These are phyloP conservation scores for Lepidium sativum DNA, from an alignment of 345 rosid genomes.

Conservation along the genomic window DNA sequence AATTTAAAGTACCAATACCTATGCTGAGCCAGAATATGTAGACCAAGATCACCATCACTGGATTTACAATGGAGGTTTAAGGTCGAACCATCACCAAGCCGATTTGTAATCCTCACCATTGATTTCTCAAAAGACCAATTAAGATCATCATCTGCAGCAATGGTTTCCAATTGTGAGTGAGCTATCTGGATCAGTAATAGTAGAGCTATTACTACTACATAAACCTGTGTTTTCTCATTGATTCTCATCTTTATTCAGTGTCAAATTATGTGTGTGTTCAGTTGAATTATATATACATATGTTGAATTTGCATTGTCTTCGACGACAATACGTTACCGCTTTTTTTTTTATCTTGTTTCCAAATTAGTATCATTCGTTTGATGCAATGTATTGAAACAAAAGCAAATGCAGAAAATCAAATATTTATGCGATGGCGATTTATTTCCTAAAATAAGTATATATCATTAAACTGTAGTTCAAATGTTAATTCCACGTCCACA, in stretches of 20 bases:
- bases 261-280: neutral
- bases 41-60: constrained; percentile 6
- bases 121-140: neutral
- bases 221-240: constrained; percentile 2
- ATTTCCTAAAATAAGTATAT: no score
- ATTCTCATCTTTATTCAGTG: neutral
- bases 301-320: neutral
- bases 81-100: constrained; percentile 13
- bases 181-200: constrained; percentile 10
- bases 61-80: constrained; percentile 18
- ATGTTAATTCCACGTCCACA: no score
- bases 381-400: neutral
- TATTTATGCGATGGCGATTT: neutral
- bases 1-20: constrained; percentile 2
- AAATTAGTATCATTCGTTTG: neutral
- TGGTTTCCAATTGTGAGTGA: neutral
- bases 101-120: constrained; percentile 14
- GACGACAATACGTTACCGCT: neutral
- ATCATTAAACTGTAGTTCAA: no score
- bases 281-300: neutral
- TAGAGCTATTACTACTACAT: neutral
- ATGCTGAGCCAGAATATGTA: neutral
- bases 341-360: neutral
- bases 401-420: neutral
- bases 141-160: neutral